Percentiles rank a stretch among this genome's conserved stretches.
These are phyloP conservation scores for Talaromyces sp. DNA, from an alignment of 2,329 filamentous ascomycete genomes.

Conservation along the genomic window DNA sequence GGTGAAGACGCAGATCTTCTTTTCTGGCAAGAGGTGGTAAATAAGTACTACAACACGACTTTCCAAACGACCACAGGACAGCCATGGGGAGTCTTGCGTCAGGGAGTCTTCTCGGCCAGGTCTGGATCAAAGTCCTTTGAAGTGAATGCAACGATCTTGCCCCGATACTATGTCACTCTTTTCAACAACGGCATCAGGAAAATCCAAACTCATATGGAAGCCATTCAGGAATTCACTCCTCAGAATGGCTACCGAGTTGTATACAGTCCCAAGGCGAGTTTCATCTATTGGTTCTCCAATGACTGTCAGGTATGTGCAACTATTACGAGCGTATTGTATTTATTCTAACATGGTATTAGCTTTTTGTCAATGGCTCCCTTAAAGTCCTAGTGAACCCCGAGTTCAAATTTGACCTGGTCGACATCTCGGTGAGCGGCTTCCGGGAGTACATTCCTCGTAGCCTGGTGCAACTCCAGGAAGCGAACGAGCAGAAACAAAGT, in stretches of 20 bases:
- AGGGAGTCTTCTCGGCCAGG: slow-evolving; percentile 55
- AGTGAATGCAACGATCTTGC: slow-evolving; percentile 72
- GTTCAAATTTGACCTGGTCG: slow-evolving; percentile 77
- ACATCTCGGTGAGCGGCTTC: slow-evolving; percentile 70
- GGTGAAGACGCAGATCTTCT: slow-evolving; percentile 63
- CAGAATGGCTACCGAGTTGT: slow-evolving; percentile 66
- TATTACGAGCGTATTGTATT: neutral
- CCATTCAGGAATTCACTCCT: slow-evolving; percentile 52
- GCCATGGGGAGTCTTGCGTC: slow-evolving; percentile 56
- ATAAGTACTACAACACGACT: slow-evolving; percentile 62
- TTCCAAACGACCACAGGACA: slow-evolving; percentile 55
- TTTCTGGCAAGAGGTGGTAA: slow-evolving; percentile 77
- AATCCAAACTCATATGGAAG: slow-evolving; percentile 81
- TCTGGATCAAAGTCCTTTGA: slow-evolving; percentile 76
- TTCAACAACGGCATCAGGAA: slow-evolving; percentile 81
- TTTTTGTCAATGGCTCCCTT: slow-evolving; percentile 72
- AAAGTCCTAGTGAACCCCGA: slow-evolving; percentile 73
- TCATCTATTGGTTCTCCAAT: slow-evolving; percentile 85
- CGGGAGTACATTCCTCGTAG: slow-evolving; percentile 78
- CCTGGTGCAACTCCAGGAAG: slow-evolving; percentile 46
- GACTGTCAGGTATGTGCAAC: slow-evolving; percentile 66
- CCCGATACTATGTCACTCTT: slow-evolving; percentile 84
- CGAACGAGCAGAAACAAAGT: slow-evolving; percentile 52
- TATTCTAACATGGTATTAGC: slow-evolving; percentile 39
- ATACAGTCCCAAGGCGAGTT: slow-evolving; percentile 68